phyloP scores from a whole-genome alignment of 495 filamentous ascomycete genomes.

The Hyaloscypha variabilis region DNA sequence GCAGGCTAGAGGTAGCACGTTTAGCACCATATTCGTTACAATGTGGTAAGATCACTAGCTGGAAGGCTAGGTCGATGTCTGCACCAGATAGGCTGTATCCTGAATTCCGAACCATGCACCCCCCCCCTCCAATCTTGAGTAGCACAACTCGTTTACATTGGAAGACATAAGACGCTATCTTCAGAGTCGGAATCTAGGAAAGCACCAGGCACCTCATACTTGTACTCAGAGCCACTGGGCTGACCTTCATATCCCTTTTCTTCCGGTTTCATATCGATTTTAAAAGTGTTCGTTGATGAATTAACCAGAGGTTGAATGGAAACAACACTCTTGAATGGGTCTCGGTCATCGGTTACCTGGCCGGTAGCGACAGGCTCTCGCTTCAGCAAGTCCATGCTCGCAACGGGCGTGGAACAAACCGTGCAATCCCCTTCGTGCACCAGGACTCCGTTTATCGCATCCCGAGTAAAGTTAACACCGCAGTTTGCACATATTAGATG shows the following conservation, averaged over 20 bases:
- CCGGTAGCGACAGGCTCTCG: constrained; percentile 9
- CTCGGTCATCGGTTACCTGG: constrained; percentile 10
- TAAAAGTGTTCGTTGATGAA: constrained; percentile 10
- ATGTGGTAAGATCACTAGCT: no score
- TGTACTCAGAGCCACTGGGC: neutral
- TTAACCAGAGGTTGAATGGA: constrained; percentile 13
- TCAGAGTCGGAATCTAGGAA: neutral
- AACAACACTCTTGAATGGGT: constrained; percentile 11
- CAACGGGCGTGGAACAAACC: constrained; percentile 11
- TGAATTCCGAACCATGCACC: neutral
- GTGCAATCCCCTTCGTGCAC: constrained; percentile 10
- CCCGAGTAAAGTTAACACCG: constrained; percentile 7
- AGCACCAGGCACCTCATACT: neutral
- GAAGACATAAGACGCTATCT: neutral
- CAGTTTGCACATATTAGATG: constrained; percentile 12
- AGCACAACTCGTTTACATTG: neutral
- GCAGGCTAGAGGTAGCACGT: no score
- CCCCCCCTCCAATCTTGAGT: neutral
- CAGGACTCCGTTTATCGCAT: constrained; percentile 4
- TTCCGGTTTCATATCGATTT: constrained; percentile 4
- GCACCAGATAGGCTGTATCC: neutral
- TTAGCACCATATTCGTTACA: no score
- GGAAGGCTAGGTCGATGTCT: neutral
- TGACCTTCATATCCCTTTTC: constrained; percentile 5
- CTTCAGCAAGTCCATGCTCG: constrained; percentile 1